Evolutionary conservation across 306 rosid species (phyloP).

Genomic region (Carpinus fangiana): DNA sequence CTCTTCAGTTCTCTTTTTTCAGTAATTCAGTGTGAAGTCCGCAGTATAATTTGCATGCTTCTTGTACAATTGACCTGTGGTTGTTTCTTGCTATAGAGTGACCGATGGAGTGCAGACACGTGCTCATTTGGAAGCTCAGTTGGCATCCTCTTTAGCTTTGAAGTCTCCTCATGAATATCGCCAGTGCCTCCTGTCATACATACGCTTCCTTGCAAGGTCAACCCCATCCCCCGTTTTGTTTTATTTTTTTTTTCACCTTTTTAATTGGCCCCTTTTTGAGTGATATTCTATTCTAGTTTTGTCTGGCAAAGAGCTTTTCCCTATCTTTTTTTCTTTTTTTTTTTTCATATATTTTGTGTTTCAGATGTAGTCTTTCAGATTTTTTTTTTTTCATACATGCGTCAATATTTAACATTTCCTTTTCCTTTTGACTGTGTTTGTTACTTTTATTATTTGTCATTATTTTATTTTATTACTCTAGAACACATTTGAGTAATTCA

Average conservation of each 20-base stretch:
- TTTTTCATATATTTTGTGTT: background rate
- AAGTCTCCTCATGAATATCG: slow-evolving; percentile 91
- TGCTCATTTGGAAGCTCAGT: slow-evolving; percentile 92
- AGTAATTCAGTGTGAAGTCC: background rate
- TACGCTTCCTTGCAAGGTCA: slow-evolving; percentile 92
- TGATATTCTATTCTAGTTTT: background rate
- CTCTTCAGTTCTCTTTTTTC: background rate
- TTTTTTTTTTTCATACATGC: background rate
- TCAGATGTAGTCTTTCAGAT: too few species aligned
- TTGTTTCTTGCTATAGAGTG: slow-evolving; percentile 53
- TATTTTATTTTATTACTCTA: too few species aligned
- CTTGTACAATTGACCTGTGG: slow-evolving; percentile 18
- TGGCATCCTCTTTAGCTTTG: slow-evolving; percentile 85
- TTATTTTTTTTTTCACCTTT: background rate
- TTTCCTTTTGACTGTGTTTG: background rate
- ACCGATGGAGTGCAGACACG: slow-evolving; percentile 98
- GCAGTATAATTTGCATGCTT: background rate
- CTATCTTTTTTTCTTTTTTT: background rate
- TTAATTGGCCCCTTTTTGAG: background rate
- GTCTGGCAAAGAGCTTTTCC: background rate
- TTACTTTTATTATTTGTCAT: too few species aligned
- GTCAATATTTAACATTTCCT: background rate
- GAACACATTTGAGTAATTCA: too few species aligned
- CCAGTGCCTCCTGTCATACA: slow-evolving; percentile 81
- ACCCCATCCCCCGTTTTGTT: background rate